Base-by-base conservation (phyloP, 2,329 filamentous ascomycete genomes). In the Rutstroemia sp. region DNA sequence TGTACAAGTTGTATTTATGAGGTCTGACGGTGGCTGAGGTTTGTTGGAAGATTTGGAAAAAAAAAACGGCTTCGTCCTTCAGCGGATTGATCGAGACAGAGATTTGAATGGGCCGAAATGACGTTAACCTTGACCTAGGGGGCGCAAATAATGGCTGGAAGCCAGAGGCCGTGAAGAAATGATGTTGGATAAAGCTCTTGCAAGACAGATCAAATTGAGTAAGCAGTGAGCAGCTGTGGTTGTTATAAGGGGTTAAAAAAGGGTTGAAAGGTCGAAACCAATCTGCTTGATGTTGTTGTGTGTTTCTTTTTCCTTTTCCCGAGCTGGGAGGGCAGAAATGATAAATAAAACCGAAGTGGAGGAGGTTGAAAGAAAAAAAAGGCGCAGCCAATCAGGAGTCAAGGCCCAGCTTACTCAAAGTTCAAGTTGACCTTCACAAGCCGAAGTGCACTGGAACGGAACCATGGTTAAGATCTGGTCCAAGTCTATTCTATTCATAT, bases 191-290 rank as follows among this genome's bases (percentile, higher is more conserved):
- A 42, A 42, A n/a, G n/a, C 23, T 10, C 6, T 25, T 2, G 37
- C 34, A 19, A 19, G 34, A 37, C 9, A 8, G 6, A 10, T 25
- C 19, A 25, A 12, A 16, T 10, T 9, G 19, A 5, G 10, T 42
- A 25, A 27, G 5, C 9, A 14, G 21, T 4, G n/a, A 3, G 8
- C n/a, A 50, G 9, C 5, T 5, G 2, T 19, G 21, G 30, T n/a
- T n/a, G 6, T 54, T 14, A 12, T 2, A 12, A 5, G 16, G 46
- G n/a, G 16, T n/a, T 44, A 9, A 19, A 37, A 42, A 41, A 6
- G 17, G 21, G 27, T 37, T 55, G 52, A 50, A 50, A 50, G 52
- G 52, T 55, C 52, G 46, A 55, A 55, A 44, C 52, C 52, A 51
- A 51, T 50, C 46, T 37, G 46, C 12, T 25, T 50, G 27, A 34